Evolutionary conservation across 1,284 basidiomycete species (phyloP).

Genomic region (Coniophora puteana): DNA sequence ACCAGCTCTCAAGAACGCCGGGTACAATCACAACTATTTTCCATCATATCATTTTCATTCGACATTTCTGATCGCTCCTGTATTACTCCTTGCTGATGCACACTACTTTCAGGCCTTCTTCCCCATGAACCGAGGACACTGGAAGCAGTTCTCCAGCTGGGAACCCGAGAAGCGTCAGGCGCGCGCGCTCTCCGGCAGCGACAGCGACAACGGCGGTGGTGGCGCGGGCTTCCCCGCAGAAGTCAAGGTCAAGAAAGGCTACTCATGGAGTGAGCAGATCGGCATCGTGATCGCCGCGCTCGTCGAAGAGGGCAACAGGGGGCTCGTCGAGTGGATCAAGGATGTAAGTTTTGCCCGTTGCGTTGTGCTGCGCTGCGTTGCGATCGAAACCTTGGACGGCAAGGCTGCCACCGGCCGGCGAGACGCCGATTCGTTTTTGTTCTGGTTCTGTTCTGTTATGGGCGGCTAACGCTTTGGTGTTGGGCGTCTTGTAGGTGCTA

Average conservation of each 20-base stretch:
- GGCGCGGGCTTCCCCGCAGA: slow-evolving; percentile 61
- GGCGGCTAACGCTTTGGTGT: slow-evolving; percentile 17
- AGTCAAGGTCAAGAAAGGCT: slow-evolving; percentile 82
- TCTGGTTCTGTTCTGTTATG: slow-evolving; percentile 14
- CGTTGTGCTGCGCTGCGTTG: slow-evolving; percentile 8
- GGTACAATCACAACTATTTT: too few species aligned
- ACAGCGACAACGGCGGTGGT: too few species aligned
- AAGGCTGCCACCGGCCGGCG: background rate
- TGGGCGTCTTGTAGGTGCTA: slow-evolving; percentile 53
- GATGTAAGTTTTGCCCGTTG: slow-evolving; percentile 59
- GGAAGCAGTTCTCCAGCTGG: slow-evolving; percentile 84
- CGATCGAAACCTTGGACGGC: background rate
- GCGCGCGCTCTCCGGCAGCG: slow-evolving; percentile 38
- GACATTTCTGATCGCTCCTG: too few species aligned
- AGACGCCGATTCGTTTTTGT: background rate
- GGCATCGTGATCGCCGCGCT: slow-evolving; percentile 81
- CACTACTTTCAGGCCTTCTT: slow-evolving; percentile 69
- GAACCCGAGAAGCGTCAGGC: slow-evolving; percentile 54
- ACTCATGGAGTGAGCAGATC: slow-evolving; percentile 86
- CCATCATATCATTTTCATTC: too few species aligned
- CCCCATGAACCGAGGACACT: slow-evolving; percentile 82
- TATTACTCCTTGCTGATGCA: slow-evolving; percentile 4
- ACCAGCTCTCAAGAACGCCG: too few species aligned
- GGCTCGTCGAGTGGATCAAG: slow-evolving; percentile 76
- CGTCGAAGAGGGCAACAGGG: slow-evolving; percentile 58